Base-by-base conservation (phyloP, 345 rosid species). In the Melastoma malabathricum region DNA sequence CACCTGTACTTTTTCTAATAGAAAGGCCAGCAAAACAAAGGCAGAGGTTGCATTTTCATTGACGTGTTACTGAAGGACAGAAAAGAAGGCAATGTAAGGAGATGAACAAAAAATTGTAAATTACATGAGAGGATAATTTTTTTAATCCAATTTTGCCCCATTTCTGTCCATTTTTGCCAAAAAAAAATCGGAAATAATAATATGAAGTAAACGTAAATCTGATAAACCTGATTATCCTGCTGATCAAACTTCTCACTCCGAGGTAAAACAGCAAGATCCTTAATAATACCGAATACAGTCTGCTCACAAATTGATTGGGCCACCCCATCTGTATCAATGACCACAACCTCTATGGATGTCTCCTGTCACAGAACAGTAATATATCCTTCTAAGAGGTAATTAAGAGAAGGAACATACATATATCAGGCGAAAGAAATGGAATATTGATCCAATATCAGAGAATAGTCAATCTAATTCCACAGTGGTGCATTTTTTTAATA, bases 331-430 rank as follows among this genome's bases (percentile, higher is more conserved):
- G 76, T 83, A 19, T 76, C 81, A 43, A 88, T 70, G 22, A 70
- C 61, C 63, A 75, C 94, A 78, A 93, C 68, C 62, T 93, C 99
- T 59, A 93, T 76, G 41, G 95, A 93, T 18, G 94, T 83, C 70
- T 88, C 99, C 97, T 88, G 77, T 69, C 59, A 10, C 27, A 56
- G 50, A 23, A 66, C 25, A 19, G 66, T 72, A 16, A 49, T 61
- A 22, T 25, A 67, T 43, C 38, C 48, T 18, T 55, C 20, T 60
- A 5, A 45, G 48, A 61, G 18, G 39, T 15, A 20, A 13, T 43
- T 17, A 15, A 31, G 38, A 31, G 10, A 31, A 31, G 10, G 38
- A 31, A 31, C 38, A 7, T 31, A 31, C 38, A 31, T 2, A 31
- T 31, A 31, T 31, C 38, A 31, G 1, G 38, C 2, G 38, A 31